Evolutionary conservation across 495 filamentous ascomycete species (phyloP).

Genomic region (Achaetomiella virescens): DNA sequence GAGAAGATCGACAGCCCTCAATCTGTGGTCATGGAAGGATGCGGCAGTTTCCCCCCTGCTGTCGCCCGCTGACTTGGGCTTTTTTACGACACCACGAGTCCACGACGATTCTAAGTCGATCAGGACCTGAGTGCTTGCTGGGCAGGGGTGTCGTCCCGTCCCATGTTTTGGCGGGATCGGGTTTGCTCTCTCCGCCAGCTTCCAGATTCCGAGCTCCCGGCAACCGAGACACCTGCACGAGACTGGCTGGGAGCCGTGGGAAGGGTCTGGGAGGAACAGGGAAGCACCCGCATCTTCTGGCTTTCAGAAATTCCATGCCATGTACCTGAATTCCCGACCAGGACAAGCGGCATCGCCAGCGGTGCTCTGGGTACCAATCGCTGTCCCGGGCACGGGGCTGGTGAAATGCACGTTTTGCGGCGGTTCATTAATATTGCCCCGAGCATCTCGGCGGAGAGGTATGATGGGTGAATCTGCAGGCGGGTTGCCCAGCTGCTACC

Average conservation of each 20-base stretch:
- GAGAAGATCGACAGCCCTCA: conserved; percentile 7
- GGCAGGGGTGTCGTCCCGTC: no score
- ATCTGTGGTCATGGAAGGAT: not conserved
- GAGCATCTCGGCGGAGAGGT: no score
- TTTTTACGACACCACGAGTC: no score
- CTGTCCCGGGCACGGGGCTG: no score
- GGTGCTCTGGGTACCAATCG: no score
- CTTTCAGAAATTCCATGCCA: not conserved
- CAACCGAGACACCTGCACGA: conserved; percentile 1
- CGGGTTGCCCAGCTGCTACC: not conserved
- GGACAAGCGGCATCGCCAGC: no score
- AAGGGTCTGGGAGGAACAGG: not conserved
- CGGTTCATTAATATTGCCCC: not conserved
- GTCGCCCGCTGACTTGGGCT: not conserved
- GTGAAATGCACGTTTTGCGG: not conserved
- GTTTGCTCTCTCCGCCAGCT: not conserved
- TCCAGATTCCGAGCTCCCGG: not conserved
- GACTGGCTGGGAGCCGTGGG: no score
- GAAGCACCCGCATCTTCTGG: not conserved
- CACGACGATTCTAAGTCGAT: no score
- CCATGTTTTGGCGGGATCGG: not conserved
- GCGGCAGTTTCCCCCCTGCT: not conserved
- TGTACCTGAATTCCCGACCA: no score
- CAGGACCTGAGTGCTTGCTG: no score
- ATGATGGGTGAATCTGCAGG: not conserved